These are phyloP conservation scores for Fusarium heterosporum DNA, from an alignment of 2,329 filamentous ascomycete genomes.

Conservation along the genomic window DNA sequence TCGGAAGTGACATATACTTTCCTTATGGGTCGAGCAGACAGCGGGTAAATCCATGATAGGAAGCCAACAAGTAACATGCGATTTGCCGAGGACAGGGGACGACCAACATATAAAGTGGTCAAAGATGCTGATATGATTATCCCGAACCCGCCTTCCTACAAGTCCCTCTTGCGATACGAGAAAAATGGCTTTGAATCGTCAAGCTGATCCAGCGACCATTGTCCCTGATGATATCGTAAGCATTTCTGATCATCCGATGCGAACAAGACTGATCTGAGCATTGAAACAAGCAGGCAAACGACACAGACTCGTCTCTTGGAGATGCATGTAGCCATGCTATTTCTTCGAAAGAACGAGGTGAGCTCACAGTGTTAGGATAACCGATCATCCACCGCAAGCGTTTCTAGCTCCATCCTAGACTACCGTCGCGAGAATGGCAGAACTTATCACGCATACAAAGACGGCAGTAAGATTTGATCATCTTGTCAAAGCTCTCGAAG, in stretches of 20 bases:
- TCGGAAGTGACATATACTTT: background rate
- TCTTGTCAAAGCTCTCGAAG: accelerated
- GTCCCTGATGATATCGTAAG: background rate
- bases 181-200: background rate
- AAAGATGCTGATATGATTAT: background rate
- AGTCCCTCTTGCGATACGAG: accelerated
- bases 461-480: background rate
- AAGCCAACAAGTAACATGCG: conserved; percentile 12
- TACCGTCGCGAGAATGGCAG: conserved; percentile 23
- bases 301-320: conserved; percentile 17
- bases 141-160: no score
- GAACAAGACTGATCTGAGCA: background rate
- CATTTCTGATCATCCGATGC: accelerated
- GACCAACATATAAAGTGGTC: conserved; percentile 13
- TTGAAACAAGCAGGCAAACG: background rate
- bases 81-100: conserved; percentile 9
- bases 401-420: conserved; percentile 16
- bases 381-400: conserved; percentile 2
- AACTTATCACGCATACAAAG: conserved; percentile 24
- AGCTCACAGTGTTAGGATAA: background rate
- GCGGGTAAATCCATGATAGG: conserved; percentile 16
- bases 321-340: background rate
- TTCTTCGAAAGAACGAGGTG: accelerated
- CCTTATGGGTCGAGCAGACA: background rate
- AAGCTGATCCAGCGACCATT: background rate